Evolutionary conservation across 495 filamentous ascomycete species (phyloP), one percentile per base, ranked within the genome.

Genomic region (Podospora tetraspora): DNA sequence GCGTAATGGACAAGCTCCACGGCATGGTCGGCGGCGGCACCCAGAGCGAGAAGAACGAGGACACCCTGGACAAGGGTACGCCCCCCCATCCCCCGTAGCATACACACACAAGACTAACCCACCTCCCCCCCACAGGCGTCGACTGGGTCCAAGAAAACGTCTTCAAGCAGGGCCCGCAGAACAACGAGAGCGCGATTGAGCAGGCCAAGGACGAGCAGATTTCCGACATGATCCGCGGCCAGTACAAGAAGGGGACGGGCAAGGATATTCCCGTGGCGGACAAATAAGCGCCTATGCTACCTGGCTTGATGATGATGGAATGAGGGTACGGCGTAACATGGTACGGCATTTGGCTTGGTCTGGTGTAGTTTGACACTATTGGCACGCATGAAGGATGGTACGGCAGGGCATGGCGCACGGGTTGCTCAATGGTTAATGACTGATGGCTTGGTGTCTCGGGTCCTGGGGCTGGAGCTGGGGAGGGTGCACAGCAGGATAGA

Each of bases 131-230:
- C 24, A 58, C 70, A 90, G 89, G 84, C 13, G 76, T 91, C 75
- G 89, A 92, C 74, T 80, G 82, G 61, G 81, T 89, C 19, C 89
- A 92, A 72, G 83, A 91, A 71, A 80, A 87, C 43, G 74, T 88
- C 68, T 64, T 91, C 13, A 86, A 86, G 11, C 79, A 84, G 66
- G 89, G 89, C 5, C 72, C 81, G 22, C 89, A 92, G 77, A 79
- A 82, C 75, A 91, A 91, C 77, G 89, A 92, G 77, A 85, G 79
- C 58, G 89, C 89, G 7, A 70, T 84, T 22, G 89, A 92, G 76
- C 89, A 92, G 72, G 88, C 86, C 69, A 91, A 91, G 79, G 89
- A 91, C 70, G 89, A 92, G 76, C 77, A 85, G 76, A 88, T 89
- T 63, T 85, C 84, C 0, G 86, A 89, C 63, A 83, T 85, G 74